These are phyloP conservation scores for Teunomyces tritomae DNA, from an alignment of 805 yeast species.

Conservation along the genomic window DNA sequence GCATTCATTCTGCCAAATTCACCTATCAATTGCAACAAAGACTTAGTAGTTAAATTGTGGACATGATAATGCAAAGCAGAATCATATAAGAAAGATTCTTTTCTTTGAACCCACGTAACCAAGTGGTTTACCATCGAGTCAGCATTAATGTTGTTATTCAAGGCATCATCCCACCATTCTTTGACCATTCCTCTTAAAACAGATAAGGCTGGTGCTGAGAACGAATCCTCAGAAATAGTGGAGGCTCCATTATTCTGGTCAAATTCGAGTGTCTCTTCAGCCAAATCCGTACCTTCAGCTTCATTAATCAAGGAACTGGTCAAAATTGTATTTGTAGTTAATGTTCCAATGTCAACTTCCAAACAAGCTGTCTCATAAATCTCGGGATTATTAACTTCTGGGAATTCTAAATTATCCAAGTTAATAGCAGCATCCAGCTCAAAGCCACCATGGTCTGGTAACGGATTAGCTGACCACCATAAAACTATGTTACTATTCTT, in stretches of 20 bases:
- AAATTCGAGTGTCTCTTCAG: conserved; percentile 42
- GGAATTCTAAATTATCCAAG: conserved; percentile 62
- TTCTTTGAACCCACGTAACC: conserved; percentile 81
- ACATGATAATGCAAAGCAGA: conserved; percentile 80
- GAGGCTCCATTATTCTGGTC: conserved; percentile 41
- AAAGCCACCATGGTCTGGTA: conserved; percentile 81
- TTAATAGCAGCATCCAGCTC: conserved; percentile 61
- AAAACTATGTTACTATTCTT: conserved; percentile 63
- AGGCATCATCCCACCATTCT: conserved; percentile 92
- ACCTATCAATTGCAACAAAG: conserved; percentile 73
- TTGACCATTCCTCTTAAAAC: conserved; percentile 74
- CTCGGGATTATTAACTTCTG: conserved; percentile 73
- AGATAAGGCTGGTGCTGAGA: conserved; percentile 69
- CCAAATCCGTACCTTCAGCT: conserved; percentile 80
- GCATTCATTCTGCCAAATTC: conserved; percentile 83
- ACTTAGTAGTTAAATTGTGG: conserved; percentile 79
- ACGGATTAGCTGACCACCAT: conserved; percentile 89
- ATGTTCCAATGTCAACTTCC: conserved; percentile 74
- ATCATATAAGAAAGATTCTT: conserved; percentile 72
- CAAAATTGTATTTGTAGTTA: conserved; percentile 81
- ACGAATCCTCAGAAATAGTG: conserved; percentile 76
- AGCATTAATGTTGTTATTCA: conserved; percentile 63
- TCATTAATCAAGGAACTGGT: conserved; percentile 82
- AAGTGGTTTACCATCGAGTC: conserved; percentile 80
- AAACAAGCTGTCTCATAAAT: conserved; percentile 73